Percentiles rank a stretch among this genome's conserved stretches.
phyloP scores from a whole-genome alignment of 768 basidiomycete genomes.

The Boletus rex-veris region DNA sequence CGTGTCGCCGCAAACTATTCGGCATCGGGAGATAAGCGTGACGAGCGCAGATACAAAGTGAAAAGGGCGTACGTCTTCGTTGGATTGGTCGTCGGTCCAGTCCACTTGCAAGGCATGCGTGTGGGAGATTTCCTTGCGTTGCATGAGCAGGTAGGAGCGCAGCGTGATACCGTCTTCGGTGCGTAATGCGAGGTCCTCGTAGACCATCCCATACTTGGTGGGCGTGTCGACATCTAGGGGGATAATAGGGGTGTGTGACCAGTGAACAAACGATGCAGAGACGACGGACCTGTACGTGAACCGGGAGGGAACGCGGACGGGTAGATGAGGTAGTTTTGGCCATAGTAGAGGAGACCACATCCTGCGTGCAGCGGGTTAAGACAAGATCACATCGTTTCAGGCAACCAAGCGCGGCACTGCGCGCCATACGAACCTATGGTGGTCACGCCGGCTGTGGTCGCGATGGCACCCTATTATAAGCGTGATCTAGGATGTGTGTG shows the following conservation, averaged over 20 bases:
- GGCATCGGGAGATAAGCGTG: background rate
- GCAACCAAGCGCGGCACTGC: background rate
- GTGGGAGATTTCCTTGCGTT: slow-evolving; percentile 46
- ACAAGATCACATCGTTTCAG: background rate
- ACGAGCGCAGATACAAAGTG: background rate
- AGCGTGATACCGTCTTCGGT: slow-evolving; percentile 73
- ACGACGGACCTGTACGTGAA: slow-evolving; percentile 64
- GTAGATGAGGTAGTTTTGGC: slow-evolving; percentile 88
- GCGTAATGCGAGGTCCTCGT: slow-evolving; percentile 67
- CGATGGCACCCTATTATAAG: slow-evolving; percentile 44
- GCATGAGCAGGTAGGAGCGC: slow-evolving; percentile 73
- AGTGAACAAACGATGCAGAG: background rate
- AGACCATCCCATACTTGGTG: slow-evolving; percentile 64
- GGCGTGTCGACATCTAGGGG: slow-evolving; percentile 67
- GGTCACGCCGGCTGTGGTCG: slow-evolving; percentile 54
- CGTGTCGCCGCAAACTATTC: slow-evolving; percentile 45
- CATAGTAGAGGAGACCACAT: slow-evolving; percentile 75
- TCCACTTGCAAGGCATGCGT: slow-evolving; percentile 34
- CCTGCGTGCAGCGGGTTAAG: slow-evolving; percentile 37
- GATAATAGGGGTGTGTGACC: background rate
- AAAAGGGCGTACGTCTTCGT: slow-evolving; percentile 52
- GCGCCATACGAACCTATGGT: slow-evolving; percentile 44
- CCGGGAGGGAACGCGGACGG: slow-evolving; percentile 80
- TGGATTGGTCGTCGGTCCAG: slow-evolving; percentile 38
- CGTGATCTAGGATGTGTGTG: background rate